Evolutionary conservation across 2,329 filamentous ascomycete genomes (phyloP).

Genomic region (Aspergillus quadricinctus): DNA sequence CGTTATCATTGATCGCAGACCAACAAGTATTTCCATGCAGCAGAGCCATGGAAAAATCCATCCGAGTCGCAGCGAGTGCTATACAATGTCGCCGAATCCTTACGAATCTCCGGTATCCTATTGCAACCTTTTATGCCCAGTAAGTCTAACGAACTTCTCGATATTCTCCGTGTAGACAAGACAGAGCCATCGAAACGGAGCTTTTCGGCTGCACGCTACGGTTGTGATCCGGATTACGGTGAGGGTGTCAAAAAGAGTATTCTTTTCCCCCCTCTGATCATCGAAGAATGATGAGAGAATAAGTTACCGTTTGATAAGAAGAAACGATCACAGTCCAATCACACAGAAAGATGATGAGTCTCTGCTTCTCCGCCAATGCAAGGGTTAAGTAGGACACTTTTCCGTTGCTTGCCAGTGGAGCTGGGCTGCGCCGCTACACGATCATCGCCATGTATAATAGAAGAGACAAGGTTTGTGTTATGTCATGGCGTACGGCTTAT

Average conservation of each 20-base stretch:
- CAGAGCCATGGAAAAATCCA: constrained; percentile 62
- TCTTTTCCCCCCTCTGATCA: constrained; percentile 49
- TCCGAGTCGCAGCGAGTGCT: constrained; percentile 56
- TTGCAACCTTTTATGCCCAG: constrained; percentile 87
- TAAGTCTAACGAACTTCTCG: constrained; percentile 68
- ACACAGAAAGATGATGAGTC: constrained; percentile 9
- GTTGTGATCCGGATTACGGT: constrained; percentile 69
- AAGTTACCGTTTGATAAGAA: constrained; percentile 26
- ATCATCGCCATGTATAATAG: constrained; percentile 1
- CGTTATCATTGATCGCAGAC: constrained; percentile 41
- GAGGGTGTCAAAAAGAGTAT: constrained; percentile 42
- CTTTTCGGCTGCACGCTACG: constrained; percentile 58
- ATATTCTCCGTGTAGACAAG: constrained; percentile 67
- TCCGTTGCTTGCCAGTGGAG: constrained; percentile 15
- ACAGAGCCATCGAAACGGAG: constrained; percentile 50
- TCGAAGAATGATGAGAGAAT: constrained; percentile 29
- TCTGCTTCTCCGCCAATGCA: constrained; percentile 17
- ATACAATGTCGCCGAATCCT: constrained; percentile 67
- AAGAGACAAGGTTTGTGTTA: constrained; percentile 16
- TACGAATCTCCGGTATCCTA: constrained; percentile 77
- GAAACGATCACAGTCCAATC: constrained; percentile 20
- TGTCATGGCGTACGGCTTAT: constrained; percentile 20
- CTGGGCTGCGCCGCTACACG: constrained; percentile 16
- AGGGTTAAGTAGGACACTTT: constrained; percentile 17
- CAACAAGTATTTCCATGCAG: constrained; percentile 62